These are phyloP conservation scores for Lepidium sativum DNA, from an alignment of 345 rosid species.

Conservation along the genomic window DNA sequence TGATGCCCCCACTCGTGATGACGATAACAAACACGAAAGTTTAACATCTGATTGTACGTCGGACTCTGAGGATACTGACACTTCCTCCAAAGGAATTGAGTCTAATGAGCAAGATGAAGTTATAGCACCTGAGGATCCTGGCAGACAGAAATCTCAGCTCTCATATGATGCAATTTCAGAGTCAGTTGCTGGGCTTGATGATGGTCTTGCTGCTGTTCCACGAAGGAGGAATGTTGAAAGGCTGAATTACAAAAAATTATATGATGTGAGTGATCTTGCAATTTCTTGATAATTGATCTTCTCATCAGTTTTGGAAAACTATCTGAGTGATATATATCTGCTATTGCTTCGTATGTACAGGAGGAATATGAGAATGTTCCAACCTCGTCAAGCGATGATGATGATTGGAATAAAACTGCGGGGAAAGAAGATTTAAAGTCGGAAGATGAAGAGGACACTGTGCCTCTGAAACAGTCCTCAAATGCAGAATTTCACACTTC, in stretches of 20 bases:
- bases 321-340: slow-evolving; percentile 17
- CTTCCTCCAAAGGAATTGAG: slow-evolving; percentile 21
- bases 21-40: slow-evolving; percentile 37
- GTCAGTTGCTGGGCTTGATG: slow-evolving; percentile 31
- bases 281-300: neutral
- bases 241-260: slow-evolving; percentile 84
- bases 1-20: slow-evolving; percentile 39
- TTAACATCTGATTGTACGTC: slow-evolving; percentile 68
- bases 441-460: slow-evolving; percentile 27
- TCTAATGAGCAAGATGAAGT: slow-evolving; percentile 32
- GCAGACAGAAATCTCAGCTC: slow-evolving; percentile 18
- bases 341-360: slow-evolving; percentile 34
- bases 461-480: slow-evolving; percentile 15
- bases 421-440: slow-evolving; percentile 22
- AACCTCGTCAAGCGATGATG: slow-evolving; percentile 52
- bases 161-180: slow-evolving; percentile 29
- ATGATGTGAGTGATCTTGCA: slow-evolving; percentile 55
- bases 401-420: slow-evolving; percentile 43
- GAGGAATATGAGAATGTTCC: slow-evolving; percentile 60
- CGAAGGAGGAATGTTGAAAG: slow-evolving; percentile 52
- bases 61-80: slow-evolving; percentile 65
- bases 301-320: neutral
- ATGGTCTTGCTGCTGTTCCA: slow-evolving; percentile 31
- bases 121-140: slow-evolving; percentile 5
- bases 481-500: slow-evolving; percentile 11